These are phyloP conservation scores for Magnusiomyces sp. DNA, from an alignment of 1,139 yeast species.

Conservation along the genomic window DNA sequence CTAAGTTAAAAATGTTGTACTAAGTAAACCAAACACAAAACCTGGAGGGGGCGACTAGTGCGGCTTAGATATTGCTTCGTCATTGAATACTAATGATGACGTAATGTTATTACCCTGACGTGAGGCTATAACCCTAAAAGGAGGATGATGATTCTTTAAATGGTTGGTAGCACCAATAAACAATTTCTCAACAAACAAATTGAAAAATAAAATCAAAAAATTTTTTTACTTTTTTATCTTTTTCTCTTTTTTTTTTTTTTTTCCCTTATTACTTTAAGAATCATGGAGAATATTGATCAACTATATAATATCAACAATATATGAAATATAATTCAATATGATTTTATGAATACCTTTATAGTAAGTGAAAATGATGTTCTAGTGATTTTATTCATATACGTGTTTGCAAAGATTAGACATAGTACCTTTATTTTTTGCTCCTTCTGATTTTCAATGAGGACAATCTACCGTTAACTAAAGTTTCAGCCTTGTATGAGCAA, in stretches of 20 bases:
- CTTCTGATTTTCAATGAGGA: slow-evolving; percentile 26
- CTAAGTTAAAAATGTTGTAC: too few relatives aligned
- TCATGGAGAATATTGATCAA: background rate
- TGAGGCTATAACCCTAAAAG: background rate
- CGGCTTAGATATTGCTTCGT: too few relatives aligned
- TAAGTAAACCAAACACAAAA: too few relatives aligned
- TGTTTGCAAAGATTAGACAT: slow-evolving; percentile 20
- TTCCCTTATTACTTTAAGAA: background rate
- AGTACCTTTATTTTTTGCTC: slow-evolving; percentile 29
- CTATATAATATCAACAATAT: background rate
- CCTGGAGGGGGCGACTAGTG: too few relatives aligned
- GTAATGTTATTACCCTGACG: background rate
- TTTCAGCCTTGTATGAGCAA: slow-evolving; percentile 28
- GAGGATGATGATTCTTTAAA: too few relatives aligned
- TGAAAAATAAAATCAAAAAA: too few relatives aligned
- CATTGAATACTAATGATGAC: too few relatives aligned
- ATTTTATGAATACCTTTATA: slow-evolving; percentile 6
- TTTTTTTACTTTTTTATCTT: too few relatives aligned
- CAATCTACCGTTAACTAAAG: slow-evolving; percentile 15
- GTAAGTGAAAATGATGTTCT: slow-evolving; percentile 8
- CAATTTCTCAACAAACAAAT: background rate
- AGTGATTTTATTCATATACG: slow-evolving; percentile 2
- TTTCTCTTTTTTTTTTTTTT: background rate
- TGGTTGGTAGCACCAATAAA: too few relatives aligned
- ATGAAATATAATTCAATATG: background rate